Conservation (phyloP, 371 early-diverging fungal genomes). For the Phascolomyces articulosus region DNA sequence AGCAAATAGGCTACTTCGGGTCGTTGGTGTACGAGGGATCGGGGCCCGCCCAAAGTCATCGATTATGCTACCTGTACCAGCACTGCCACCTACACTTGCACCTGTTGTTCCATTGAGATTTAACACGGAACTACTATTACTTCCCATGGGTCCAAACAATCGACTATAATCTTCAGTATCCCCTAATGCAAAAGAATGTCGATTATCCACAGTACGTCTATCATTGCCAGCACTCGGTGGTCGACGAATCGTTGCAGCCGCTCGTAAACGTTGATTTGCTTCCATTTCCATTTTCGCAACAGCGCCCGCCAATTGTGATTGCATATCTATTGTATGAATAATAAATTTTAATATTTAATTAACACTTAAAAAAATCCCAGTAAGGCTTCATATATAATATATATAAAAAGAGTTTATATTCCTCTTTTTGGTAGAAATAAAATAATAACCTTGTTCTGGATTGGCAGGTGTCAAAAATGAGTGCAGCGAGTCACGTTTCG, state of each 20-base stretch:
- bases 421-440: not conserved
- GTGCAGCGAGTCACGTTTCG: conserved; percentile 67
- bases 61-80: conserved; percentile 12
- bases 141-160: conserved; percentile 33
- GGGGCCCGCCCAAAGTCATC: conserved; percentile 18
- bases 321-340: conserved; percentile 42
- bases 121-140: conserved; percentile 4
- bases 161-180: conserved; percentile 63
- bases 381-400: not conserved
- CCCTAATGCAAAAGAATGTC: conserved; percentile 75
- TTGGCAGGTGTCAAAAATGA: conserved; percentile 62
- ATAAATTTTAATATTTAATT: too few species aligned
- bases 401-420: not conserved
- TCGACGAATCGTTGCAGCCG: conserved; percentile 54
- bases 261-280: conserved; percentile 58
- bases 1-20: conserved; percentile 10
- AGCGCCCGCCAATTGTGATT: conserved; percentile 60
- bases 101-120: conserved; percentile 1
- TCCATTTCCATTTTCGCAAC: conserved; percentile 67
- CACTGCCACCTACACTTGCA: not conserved
- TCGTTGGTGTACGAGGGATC: conserved; percentile 9
- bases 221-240: conserved; percentile 27
- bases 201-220: conserved; percentile 42
- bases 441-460: conserved; percentile 58
- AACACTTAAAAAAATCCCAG: not conserved